phyloP scores from a whole-genome alignment of 306 rosid genomes.

The Canavalia gladiata region DNA sequence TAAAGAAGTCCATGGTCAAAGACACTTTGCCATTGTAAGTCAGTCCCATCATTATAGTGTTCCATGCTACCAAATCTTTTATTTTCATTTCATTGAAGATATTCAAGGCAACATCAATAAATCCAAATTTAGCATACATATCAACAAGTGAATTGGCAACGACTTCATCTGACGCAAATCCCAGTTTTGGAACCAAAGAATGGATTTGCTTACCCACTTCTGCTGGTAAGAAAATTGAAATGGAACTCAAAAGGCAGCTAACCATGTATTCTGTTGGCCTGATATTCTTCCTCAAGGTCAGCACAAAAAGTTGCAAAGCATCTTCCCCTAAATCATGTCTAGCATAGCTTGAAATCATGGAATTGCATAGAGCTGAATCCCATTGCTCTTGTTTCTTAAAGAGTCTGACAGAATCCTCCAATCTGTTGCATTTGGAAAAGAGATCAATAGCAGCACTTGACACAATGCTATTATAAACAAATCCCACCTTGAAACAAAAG shows the following conservation, averaged over 20 bases:
- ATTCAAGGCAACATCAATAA: conserved; percentile 60
- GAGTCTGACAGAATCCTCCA: conserved; percentile 69
- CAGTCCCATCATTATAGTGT: conserved; percentile 78
- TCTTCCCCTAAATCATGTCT: conserved; percentile 62
- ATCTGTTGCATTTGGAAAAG: conserved; percentile 89
- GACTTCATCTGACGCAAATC: conserved; percentile 72
- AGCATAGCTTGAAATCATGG: conserved; percentile 87
- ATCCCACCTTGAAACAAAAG: conserved; percentile 78
- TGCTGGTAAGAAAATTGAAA: conserved; percentile 60
- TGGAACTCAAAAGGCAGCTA: conserved; percentile 72
- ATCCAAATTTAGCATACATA: conserved; percentile 78
- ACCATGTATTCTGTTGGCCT: conserved; percentile 76
- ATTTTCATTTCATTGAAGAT: conserved; percentile 58
- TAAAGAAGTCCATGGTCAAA: conserved; percentile 58
- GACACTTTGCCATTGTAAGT: conserved; percentile 62
- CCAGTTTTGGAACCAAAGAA: conserved; percentile 70
- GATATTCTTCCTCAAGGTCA: conserved; percentile 70
- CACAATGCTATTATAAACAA: conserved; percentile 74
- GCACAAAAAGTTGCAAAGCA: conserved; percentile 65
- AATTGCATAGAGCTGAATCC: conserved; percentile 73
- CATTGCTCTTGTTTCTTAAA: conserved; percentile 65
- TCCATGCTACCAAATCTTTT: conserved; percentile 85
- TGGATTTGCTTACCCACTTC: conserved; percentile 76
- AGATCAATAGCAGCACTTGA: conserved; percentile 85
- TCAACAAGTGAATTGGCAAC: conserved; percentile 76